phyloP scores from a whole-genome alignment of 208 protist genomes.

The Wallacemonas sp. region DNA sequence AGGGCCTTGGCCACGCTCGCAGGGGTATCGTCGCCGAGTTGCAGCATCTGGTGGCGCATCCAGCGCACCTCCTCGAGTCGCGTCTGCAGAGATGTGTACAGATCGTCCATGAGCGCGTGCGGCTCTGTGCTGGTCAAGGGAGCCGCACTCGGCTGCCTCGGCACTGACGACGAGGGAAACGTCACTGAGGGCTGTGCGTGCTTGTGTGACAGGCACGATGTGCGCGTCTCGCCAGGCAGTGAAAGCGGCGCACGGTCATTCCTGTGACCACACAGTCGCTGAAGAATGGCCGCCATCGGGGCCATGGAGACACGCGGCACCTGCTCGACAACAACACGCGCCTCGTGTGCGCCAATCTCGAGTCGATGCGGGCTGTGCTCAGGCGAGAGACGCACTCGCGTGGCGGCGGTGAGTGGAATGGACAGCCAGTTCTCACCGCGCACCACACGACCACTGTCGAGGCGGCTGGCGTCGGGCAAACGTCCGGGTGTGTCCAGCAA shows the following conservation, averaged over 20 bases:
- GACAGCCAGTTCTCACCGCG: neutral
- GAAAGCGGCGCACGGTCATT: no score
- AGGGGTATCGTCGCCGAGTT: neutral
- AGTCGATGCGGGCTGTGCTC: neutral
- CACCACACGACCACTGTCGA: neutral
- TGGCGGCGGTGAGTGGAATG: neutral
- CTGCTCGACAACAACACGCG: neutral
- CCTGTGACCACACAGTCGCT: no score
- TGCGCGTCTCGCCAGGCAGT: no score
- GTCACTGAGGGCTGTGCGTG: no score
- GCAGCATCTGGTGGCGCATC: neutral
- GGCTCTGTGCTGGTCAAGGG: no score
- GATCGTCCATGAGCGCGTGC: neutral
- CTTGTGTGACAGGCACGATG: no score
- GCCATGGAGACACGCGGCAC: neutral
- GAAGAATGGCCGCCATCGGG: neutral
- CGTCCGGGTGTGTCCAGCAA: conserved; percentile 11
- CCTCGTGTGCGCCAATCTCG: neutral
- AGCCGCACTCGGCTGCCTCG: no score
- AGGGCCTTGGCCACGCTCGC: no score
- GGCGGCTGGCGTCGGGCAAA: no score
- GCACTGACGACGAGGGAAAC: no score
- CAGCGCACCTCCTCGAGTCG: conserved; percentile 1
- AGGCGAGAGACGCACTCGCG: neutral
- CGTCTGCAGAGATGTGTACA: neutral